Base-by-base conservation (phyloP, 129 eudicot genomes). In the Ambrosia artemisiifolia region DNA sequence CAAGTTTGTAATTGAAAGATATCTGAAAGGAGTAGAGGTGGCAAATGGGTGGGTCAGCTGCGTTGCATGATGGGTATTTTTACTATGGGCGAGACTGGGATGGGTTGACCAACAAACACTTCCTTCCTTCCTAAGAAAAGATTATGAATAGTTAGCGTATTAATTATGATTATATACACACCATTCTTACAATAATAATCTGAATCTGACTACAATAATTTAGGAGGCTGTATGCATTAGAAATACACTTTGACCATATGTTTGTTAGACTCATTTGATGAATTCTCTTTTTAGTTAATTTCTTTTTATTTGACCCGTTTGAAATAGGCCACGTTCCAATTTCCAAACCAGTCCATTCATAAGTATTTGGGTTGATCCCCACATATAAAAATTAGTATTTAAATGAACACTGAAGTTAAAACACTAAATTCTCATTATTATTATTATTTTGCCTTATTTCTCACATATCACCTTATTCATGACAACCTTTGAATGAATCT, bases 341-440 rank as follows among this genome's bases (percentile, higher is more conserved):
- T 14, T n/a, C 18, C 55, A 49, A 49, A 51, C 12, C 11, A 30
- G 5, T 53, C 10, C 59, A 17, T 53, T 24, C 63, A 20, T 7
- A 55, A 55, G 35, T 55, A 55, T 7, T 11, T 0, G 62, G 34
- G 13, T 55, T 18, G 62, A 55, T 55, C 32, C 2, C 34, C 14
- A 20, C 5, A 14, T 55, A 18, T 14, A 6, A 51, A 16, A 16
- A 51, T 0, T 20, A 55, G 60, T 20, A 46, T 12, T 46, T 20
- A 20, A 44, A 46, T 66, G 56, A 13, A 44, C 56, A 66, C 24
- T 24, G 44, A 66, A 46, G 56, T 66, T 66, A 46, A 46, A 51
- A 40, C 43, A 67, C 72, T 67, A 49, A 57, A 67, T 46, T 67
- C 43, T 67, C 57, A 46, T 28, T 28, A 67, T 24, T 20, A 43